Percentiles rank a stretch among this genome's conserved stretches.
Evolutionary conservation across 2,329 filamentous ascomycete species (phyloP).

Genomic region (Neophaeococcomyces mojaviensis): DNA sequence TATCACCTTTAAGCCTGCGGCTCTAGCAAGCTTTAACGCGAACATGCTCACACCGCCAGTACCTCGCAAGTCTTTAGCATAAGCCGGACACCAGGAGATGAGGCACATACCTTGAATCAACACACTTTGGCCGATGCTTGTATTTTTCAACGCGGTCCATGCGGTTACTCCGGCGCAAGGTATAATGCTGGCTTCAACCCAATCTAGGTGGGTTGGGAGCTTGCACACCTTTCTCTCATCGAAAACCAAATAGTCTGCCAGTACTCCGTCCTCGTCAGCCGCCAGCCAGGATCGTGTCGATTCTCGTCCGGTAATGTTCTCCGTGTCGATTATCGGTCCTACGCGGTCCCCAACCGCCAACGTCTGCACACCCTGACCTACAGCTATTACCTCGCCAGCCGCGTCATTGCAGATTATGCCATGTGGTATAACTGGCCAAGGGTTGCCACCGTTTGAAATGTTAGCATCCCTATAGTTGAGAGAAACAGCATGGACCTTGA

Average conservation of each 20-base stretch:
- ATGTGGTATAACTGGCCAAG: constrained; percentile 31
- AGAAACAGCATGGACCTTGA: constrained; percentile 46
- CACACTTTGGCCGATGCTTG: constrained; percentile 33
- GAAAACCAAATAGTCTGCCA: constrained; percentile 37
- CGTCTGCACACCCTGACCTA: constrained; percentile 31
- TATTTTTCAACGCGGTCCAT: constrained; percentile 38
- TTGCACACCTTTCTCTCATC: constrained; percentile 32
- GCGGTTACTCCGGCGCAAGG: constrained; percentile 42
- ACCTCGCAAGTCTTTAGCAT: constrained; percentile 19
- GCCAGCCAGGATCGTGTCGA: constrained; percentile 36
- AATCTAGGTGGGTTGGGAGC: constrained; percentile 32
- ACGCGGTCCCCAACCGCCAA: constrained; percentile 32
- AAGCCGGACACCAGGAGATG: neutral
- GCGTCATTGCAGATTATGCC: constrained; percentile 35
- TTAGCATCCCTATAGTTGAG: constrained; percentile 48
- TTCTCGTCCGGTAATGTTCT: constrained; percentile 33
- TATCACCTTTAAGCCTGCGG: constrained; percentile 30
- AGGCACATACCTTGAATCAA: constrained; percentile 36
- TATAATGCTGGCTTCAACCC: constrained; percentile 31
- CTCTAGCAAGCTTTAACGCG: constrained; percentile 30
- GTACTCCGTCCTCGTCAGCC: constrained; percentile 37
- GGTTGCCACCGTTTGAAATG: constrained; percentile 35
- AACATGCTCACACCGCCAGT: constrained; percentile 32
- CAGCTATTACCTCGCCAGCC: constrained; percentile 34
- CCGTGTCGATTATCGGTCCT: constrained; percentile 32